Percentiles rank a stretch among this genome's conserved stretches.
Evolutionary conservation across 2,329 filamentous ascomycete genomes (phyloP).

Genomic region (Aspergillus pseudonomiae): DNA sequence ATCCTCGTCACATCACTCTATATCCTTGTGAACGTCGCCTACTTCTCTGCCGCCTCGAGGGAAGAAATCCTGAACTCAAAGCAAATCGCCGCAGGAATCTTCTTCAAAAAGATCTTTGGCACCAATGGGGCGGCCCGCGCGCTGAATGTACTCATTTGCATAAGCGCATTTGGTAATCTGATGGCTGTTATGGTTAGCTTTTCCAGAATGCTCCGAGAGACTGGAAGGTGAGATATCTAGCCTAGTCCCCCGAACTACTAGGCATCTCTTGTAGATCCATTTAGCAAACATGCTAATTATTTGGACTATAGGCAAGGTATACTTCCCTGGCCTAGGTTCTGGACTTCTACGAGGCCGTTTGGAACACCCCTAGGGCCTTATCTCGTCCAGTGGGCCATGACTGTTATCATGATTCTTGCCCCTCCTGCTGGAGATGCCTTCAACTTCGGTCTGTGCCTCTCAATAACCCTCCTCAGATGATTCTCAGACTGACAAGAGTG

Average conservation of each 20-base stretch:
- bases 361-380: constrained; percentile 66
- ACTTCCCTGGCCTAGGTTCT: constrained; percentile 62
- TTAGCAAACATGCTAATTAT: not conserved
- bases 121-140: constrained; percentile 52
- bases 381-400: constrained; percentile 59
- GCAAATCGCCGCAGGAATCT: constrained; percentile 59
- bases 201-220: constrained; percentile 63
- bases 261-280: not conserved
- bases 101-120: constrained; percentile 64
- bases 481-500: constrained; percentile 3
- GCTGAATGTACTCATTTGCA: constrained; percentile 60
- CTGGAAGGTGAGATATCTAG: constrained; percentile 48
- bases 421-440: constrained; percentile 67
- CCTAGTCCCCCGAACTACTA: not conserved
- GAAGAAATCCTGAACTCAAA: constrained; percentile 56
- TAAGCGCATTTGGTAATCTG: constrained; percentile 63
- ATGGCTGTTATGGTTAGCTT: constrained; percentile 58
- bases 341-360: constrained; percentile 66
- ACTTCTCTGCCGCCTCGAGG: constrained; percentile 61
- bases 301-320: constrained; percentile 56
- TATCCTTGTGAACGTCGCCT: constrained; percentile 63
- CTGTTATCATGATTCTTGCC: constrained; percentile 62
- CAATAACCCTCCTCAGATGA: not conserved
- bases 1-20: constrained; percentile 58
- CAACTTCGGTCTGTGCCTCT: constrained; percentile 52